Evolutionary conservation across 202 grass and related monocot species (phyloP).

Genomic region (Carex arenaria): DNA sequence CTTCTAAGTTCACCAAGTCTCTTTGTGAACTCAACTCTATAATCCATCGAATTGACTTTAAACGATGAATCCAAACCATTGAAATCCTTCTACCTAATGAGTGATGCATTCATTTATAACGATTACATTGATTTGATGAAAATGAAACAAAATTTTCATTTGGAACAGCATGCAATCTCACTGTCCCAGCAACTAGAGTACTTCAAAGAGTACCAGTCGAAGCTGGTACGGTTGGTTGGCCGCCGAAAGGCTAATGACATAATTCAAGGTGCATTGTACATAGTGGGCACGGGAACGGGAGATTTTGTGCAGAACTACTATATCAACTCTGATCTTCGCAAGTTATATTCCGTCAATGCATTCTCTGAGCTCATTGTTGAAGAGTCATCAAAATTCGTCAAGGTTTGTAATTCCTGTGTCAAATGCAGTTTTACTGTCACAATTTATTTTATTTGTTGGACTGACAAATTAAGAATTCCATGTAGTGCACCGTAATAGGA

Average conservation of each 20-base stretch:
- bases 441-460: neutral
- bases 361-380: slow-evolving; percentile 48
- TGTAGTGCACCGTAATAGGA: neutral
- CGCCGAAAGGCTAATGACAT: slow-evolving; percentile 34
- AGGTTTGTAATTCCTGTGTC: slow-evolving; percentile 19
- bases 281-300: slow-evolving; percentile 60
- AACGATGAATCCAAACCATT: too few relatives aligned
- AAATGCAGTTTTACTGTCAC: neutral
- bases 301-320: slow-evolving; percentile 97
- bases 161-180: slow-evolving; percentile 61
- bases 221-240: slow-evolving; percentile 54
- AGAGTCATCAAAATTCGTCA: slow-evolving; percentile 44
- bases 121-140: neutral
- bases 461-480: neutral
- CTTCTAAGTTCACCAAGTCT: too few relatives aligned
- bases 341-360: slow-evolving; percentile 35
- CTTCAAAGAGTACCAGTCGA: slow-evolving; percentile 68
- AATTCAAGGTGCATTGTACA: slow-evolving; percentile 55
- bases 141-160: neutral
- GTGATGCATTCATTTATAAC: neutral
- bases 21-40: too few relatives aligned
- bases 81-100: too few relatives aligned
- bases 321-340: slow-evolving; percentile 51
- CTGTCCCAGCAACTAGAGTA: slow-evolving; percentile 58
- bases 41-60: too few relatives aligned